Evolutionary conservation across 2,329 filamentous ascomycete species (phyloP), one percentile per base, ranked within the genome.

Genomic region (Calonectria ilicicola): DNA sequence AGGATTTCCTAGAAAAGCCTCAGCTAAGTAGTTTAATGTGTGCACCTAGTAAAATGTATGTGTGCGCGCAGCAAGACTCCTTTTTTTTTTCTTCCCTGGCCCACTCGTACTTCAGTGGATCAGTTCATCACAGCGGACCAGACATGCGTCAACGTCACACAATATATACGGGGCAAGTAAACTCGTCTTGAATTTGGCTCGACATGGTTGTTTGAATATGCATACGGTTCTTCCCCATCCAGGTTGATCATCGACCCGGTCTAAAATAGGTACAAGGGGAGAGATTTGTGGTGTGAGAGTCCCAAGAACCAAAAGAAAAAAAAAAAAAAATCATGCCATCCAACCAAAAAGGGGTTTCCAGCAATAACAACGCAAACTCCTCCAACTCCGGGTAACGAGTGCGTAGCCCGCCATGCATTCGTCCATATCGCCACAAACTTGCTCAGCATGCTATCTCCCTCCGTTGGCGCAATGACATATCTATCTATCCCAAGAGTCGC

Each of bases 301-400:
- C 12, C 12, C 6, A 26, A 27, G 35, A 40, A 17, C 27, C 2
- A 32, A 23, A 60, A 56, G n/a, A 70, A 77, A 74, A 73, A 70
- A 32, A 23, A 60, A 56, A 32, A 70, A 77, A 74, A 73, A 70
- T 64, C 60, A 72, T 78, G 74, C 72, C 72, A 75, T 73, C n/a
- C 44, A 47, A 47, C 44, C 44, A 23, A 12, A 23, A 23, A 42
- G n/a, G 44, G 44, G 2, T 47, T 47, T 47, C 44, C 10, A n/a
- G 44, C 44, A 47, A 65, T 69, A 70, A 74, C 78, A 80, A 69
- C 47, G 71, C 70, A 75, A 80, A 80, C 78, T 79, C 78, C 78
- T 76, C 69, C 71, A 80, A 80, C 78, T 80, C 78, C 78, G 69
- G 72, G 62, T 73, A 78, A 80, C 76, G 74, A 80, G 76, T 77